Percentiles rank a stretch among this genome's conserved stretches.
phyloP scores from a whole-genome alignment of 2,329 filamentous ascomycete species.

The Hypomyces perniciosus region DNA sequence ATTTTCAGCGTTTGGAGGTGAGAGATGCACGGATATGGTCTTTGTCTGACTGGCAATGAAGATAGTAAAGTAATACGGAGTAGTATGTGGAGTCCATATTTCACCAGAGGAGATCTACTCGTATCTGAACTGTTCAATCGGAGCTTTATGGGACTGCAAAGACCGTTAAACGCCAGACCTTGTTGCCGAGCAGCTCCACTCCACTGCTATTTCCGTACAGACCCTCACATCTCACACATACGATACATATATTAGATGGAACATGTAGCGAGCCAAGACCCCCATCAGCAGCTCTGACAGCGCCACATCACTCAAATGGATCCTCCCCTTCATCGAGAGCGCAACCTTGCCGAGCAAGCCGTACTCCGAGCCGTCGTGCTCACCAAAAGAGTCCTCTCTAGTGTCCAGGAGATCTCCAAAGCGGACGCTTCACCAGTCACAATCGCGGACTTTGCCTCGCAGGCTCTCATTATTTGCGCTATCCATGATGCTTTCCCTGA shows the following conservation, averaged over 20 bases:
- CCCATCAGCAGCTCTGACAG: neutral
- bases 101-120: too few relatives aligned
- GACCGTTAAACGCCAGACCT: too few relatives aligned
- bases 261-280: neutral
- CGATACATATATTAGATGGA: neutral
- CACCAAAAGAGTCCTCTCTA: slow-evolving; percentile 42
- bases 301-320: slow-evolving; percentile 14
- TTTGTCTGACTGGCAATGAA: too few relatives aligned
- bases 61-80: too few relatives aligned
- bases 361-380: slow-evolving; percentile 52
- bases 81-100: too few relatives aligned
- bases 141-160: too few relatives aligned
- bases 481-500: slow-evolving; percentile 47
- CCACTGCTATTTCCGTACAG: too few relatives aligned
- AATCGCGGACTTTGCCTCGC: slow-evolving; percentile 57
- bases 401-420: slow-evolving; percentile 48
- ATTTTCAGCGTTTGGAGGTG: too few relatives aligned
- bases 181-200: too few relatives aligned
- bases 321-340: slow-evolving; percentile 23
- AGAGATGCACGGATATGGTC: too few relatives aligned
- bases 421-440: slow-evolving; percentile 56
- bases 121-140: too few relatives aligned
- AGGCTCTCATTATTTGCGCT: slow-evolving; percentile 54
- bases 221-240: too few relatives aligned
- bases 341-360: slow-evolving; percentile 33